phyloP scores from a whole-genome alignment of 2,329 filamentous ascomycete species.

The Fusarium compactum region DNA sequence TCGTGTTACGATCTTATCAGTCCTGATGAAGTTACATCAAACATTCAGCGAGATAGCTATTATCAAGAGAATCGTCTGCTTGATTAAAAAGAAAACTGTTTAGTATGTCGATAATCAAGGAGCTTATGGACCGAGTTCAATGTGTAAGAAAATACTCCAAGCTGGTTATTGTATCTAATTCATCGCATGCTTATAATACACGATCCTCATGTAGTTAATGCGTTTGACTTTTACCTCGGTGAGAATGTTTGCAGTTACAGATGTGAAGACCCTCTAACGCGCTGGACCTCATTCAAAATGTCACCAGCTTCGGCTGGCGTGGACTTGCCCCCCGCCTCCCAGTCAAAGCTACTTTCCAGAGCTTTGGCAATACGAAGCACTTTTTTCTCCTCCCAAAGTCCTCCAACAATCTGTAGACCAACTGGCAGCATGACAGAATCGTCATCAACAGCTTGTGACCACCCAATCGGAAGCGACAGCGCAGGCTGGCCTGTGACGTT shows the following conservation, averaged over 20 bases:
- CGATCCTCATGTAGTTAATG: neutral
- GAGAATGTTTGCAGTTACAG: neutral
- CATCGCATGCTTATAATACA: neutral
- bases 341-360: constrained; percentile 61
- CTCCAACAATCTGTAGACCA: constrained; percentile 67
- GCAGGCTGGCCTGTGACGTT: constrained; percentile 69
- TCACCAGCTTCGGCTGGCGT: neutral
- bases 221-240: neutral
- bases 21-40: neutral
- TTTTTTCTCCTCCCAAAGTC: constrained; percentile 62
- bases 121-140: neutral
- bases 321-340: constrained; percentile 43
- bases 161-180: neutral
- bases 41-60: neutral
- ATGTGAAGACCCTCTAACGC: constrained; percentile 4
- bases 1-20: neutral
- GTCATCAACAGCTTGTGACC: constrained; percentile 51
- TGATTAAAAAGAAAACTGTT: neutral
- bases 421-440: constrained; percentile 60
- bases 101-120: neutral
- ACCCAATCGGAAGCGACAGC: constrained; percentile 63
- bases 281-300: neutral
- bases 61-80: neutral
- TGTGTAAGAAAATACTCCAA: neutral
- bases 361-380: constrained; percentile 59